These are phyloP conservation scores for Bocquillonia castaneifolia DNA, from an alignment of 441 rosid genomes.

Conservation along the genomic window DNA sequence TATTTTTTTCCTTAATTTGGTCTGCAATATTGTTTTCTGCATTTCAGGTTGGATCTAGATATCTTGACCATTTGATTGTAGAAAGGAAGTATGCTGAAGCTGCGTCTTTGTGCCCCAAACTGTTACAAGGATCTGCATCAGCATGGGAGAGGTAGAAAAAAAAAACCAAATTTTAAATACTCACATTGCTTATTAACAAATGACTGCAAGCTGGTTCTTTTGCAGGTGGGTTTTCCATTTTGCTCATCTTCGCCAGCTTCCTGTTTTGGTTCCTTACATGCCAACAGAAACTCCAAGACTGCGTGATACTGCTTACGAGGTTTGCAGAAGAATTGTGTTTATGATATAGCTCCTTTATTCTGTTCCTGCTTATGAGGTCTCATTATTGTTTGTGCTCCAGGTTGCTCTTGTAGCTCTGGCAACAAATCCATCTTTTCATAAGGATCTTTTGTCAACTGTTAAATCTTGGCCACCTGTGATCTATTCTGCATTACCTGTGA, in stretches of 20 bases:
- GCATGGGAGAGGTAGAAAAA: slow-evolving; percentile 96
- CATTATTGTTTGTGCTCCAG: slow-evolving; percentile 38
- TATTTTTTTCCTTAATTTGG: slow-evolving; percentile 5
- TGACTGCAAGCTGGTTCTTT: slow-evolving; percentile 29
- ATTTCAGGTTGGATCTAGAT: slow-evolving; percentile 91
- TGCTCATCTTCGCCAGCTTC: slow-evolving; percentile 98
- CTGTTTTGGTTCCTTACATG: slow-evolving; percentile 89
- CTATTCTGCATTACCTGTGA: slow-evolving; percentile 82
- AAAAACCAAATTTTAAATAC: slow-evolving; percentile 22
- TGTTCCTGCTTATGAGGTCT: slow-evolving; percentile 13
- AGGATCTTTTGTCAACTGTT: slow-evolving; percentile 80
- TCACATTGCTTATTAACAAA: slow-evolving; percentile 23
- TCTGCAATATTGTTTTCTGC: slow-evolving; percentile 14
- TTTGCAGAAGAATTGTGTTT: slow-evolving; percentile 24
- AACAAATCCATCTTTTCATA: slow-evolving; percentile 75
- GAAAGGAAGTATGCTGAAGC: slow-evolving; percentile 97
- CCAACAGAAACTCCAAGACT: slow-evolving; percentile 91
- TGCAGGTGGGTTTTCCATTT: slow-evolving; percentile 98
- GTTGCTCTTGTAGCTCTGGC: slow-evolving; percentile 98
- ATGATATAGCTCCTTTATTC: slow-evolving; percentile 6
- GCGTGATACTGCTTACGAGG: slow-evolving; percentile 98
- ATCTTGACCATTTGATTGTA: slow-evolving; percentile 97
- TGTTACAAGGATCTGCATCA: slow-evolving; percentile 88
- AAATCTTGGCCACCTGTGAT: slow-evolving; percentile 89
- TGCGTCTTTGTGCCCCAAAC: slow-evolving; percentile 94